Base-by-base conservation (phyloP, 352 stramenopile genomes). In the Globisporangium sylvaticum region DNA sequence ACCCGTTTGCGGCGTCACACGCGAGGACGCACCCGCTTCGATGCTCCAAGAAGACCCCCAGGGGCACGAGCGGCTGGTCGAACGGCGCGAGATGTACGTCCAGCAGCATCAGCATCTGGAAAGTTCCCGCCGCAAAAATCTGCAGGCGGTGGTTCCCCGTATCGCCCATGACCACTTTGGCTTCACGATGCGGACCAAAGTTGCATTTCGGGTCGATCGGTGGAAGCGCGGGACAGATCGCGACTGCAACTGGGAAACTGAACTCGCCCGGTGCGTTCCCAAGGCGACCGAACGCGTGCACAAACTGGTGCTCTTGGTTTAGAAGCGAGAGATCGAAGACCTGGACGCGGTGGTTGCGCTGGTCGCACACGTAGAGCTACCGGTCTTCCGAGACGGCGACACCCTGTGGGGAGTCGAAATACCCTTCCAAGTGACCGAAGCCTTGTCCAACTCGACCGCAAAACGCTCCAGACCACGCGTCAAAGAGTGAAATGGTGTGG, bases 261-360 rank as follows among this genome's bases (percentile, higher is more conserved):
- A 90, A 85, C 15, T 83, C 65, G 9, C 80, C 80, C 0, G 70
- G 62, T 15, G 31, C 50, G 4, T 53, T 55, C 3, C 81, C 81
- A 24, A 84, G 46, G 29, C 34, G 46, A 25, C 80, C 82, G 52
- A 89, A 78, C 18, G 54, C 24, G 9, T 66, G 69, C 0, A 74
- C 34, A 42, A 83, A 83, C 1, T 24, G 58, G 1, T 53, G 32
- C 10, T 44, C 37, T 18, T 44, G 12, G 10, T 44, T 20, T 18
- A 14, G 10, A 22, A n/a, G 52, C n/a, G 24, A 27, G 25, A 92
- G 42, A 44, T 88, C 74, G 31, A 88, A 91, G 1, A 87, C 60
- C 68, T 90, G 80, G 7, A 92, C 48, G 27, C 82, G 82, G 61
- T 92, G 84, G 58, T 93, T 93, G 46, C 72, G 73, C 32, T 93